Percentiles rank a stretch among this genome's conserved stretches.
These are phyloP conservation scores for Linderniella brevidens DNA, from an alignment of 257 asterid genomes.

Conservation along the genomic window DNA sequence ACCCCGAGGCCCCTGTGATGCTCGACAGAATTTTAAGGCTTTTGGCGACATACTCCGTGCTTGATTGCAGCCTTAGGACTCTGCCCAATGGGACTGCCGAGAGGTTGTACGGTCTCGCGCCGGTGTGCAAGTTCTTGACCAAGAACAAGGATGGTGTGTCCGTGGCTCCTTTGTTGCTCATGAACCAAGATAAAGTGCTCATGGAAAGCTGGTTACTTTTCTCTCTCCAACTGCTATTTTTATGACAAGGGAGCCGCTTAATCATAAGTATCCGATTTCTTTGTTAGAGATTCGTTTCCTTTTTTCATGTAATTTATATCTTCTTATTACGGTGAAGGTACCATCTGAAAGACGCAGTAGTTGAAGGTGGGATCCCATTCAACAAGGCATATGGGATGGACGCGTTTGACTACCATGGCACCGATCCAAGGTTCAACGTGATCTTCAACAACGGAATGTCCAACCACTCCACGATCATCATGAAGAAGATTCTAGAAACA, in stretches of 20 bases:
- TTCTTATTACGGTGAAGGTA: slow-evolving; percentile 14
- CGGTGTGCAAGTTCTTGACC: slow-evolving; percentile 16
- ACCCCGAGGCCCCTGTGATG: slow-evolving; percentile 13
- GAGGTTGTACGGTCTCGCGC: slow-evolving; percentile 18
- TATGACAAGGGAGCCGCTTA: too few relatives aligned
- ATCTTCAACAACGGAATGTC: slow-evolving; percentile 22
- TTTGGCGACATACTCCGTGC: slow-evolving; percentile 17
- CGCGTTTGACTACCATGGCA: slow-evolving; percentile 16
- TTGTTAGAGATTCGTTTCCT: neutral
- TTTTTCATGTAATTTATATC: neutral
- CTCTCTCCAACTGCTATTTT: neutral
- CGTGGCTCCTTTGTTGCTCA: slow-evolving; percentile 11
- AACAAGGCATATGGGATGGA: slow-evolving; percentile 24
- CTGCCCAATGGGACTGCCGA: slow-evolving; percentile 6
- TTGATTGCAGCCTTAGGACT: slow-evolving; percentile 6
- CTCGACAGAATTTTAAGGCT: slow-evolving; percentile 25
- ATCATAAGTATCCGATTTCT: neutral
- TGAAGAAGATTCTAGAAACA: slow-evolving; percentile 15
- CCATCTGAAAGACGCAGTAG: slow-evolving; percentile 24
- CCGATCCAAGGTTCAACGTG: slow-evolving; percentile 12
- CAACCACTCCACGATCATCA: slow-evolving; percentile 13
- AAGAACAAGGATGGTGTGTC: slow-evolving; percentile 21
- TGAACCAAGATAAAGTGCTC: slow-evolving; percentile 13
- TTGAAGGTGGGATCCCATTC: slow-evolving; percentile 31
- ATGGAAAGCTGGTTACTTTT: slow-evolving; percentile 18